Conservation (phyloP, 2,329 filamentous ascomycete genomes). For the Aphanocladium album region DNA sequence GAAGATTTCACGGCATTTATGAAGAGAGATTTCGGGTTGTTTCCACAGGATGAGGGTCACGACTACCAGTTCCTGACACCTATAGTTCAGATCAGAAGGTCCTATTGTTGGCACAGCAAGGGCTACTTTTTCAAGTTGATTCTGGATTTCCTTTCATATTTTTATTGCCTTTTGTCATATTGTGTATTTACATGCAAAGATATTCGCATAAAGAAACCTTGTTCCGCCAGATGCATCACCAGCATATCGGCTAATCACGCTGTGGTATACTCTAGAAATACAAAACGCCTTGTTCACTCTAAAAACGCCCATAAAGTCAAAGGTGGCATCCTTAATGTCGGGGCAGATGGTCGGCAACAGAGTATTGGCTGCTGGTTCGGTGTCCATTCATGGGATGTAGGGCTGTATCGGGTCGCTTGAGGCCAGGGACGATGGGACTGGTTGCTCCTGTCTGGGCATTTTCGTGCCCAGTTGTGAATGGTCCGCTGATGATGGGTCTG, state of each 20-base stretch:
- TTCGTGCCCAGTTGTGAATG: slow-evolving; percentile 28
- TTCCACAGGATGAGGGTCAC: too few species aligned
- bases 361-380: slow-evolving; percentile 41
- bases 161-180: background rate
- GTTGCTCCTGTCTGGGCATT: slow-evolving; percentile 35
- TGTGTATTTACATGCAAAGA: background rate
- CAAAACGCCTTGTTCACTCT: background rate
- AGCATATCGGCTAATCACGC: background rate
- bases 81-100: too few species aligned
- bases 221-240: background rate
- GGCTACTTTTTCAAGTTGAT: background rate
- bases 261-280: background rate
- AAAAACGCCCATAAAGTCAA: background rate
- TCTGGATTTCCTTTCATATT: background rate
- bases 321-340: background rate
- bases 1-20: too few species aligned
- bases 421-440: slow-evolving; percentile 51
- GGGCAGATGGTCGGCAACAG: slow-evolving; percentile 34
- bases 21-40: too few species aligned
- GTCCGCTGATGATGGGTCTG: slow-evolving; percentile 29
- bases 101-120: too few species aligned
- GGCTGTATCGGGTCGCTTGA: slow-evolving; percentile 53
- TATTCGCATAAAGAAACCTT: background rate
- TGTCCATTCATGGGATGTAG: slow-evolving; percentile 49
- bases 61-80: too few species aligned